Conservation (phyloP, 2,329 filamentous ascomycete species). For the Fusarium tupiense region DNA sequence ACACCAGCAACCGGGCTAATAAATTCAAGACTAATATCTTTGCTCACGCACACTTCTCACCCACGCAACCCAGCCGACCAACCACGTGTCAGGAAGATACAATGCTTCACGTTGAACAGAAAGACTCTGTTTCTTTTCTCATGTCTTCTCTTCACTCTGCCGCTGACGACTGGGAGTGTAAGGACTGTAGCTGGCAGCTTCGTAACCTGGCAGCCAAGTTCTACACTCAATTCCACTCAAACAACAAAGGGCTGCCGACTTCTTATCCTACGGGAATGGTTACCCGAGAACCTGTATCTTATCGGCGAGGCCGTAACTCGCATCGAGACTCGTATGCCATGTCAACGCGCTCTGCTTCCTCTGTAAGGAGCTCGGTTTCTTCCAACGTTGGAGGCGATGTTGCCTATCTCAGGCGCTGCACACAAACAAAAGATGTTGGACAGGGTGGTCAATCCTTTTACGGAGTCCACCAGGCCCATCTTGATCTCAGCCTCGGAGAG, state of each 20-base stretch:
- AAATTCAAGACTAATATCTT: not conserved
- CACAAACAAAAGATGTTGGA: not conserved
- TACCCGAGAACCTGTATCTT: not conserved
- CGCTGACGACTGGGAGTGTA: constrained; percentile 14
- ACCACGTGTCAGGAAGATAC: not conserved
- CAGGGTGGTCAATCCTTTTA: not conserved
- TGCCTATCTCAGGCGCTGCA: not conserved
- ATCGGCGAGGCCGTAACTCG: too few relatives aligned
- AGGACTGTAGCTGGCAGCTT: constrained; percentile 6
- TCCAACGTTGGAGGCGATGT: not conserved
- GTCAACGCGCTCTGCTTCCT: not conserved
- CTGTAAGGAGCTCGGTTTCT: not conserved
- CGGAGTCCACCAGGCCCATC: constrained; percentile 10
- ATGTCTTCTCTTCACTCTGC: not conserved
- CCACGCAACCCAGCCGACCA: not conserved
- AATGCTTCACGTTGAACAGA: not conserved
- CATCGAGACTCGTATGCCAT: not conserved
- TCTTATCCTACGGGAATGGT: not conserved
- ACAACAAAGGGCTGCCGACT: not conserved
- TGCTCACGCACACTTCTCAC: constrained; percentile 4
- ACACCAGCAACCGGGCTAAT: not conserved
- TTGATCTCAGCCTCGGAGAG: constrained; percentile 9
- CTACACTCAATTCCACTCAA: not conserved
- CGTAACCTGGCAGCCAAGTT: not conserved
- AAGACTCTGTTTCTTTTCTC: not conserved